Base-by-base conservation (phyloP, 139 green algal species). In the Raphidocelis subcapitata region DNA sequence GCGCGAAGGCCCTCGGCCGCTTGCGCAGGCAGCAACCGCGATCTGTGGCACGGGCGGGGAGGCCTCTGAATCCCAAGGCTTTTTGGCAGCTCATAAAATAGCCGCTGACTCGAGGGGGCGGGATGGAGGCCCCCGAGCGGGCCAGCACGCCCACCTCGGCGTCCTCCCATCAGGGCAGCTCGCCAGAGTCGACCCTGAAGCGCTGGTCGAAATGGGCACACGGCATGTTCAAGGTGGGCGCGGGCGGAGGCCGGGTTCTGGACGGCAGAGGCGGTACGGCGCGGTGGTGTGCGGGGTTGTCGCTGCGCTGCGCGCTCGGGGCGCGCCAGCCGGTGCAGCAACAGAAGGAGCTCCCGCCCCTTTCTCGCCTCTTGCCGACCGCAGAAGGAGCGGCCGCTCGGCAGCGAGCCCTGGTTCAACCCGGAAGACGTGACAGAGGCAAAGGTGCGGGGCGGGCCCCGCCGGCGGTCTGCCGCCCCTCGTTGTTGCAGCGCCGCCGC, bases 321-420 rank as follows among this genome's bases (percentile, higher is more conserved):
- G 4, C 20, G 29, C 12, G 24, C 23, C 12, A 0, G 4, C 31
- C 31, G n/a, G 59, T 20, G 1, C 59, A 65, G 26, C 57, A 24
- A 28, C 31, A 29, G 37, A 16, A 31, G 44, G 28, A 65, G 44
- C 24, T n/a, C 60, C 31, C 1, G 21, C 31, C 1, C 4, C 24
- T 65, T 20, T 57, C 20, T n/a, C 20, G 49, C 20, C 49, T n/a
- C 18, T n/a, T 57, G 20, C 18, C 20, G 18, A 57, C 18, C 65
- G 68, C 68, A 77, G 70, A 69, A 36, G 21, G 46, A 77, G n/a
- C 69, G 64, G 70, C 70, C 70, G 16, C 61, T 77, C 31, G 70
- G 70, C 33, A 65, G 61, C 24, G 70, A 77, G 49, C 61, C 70
- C 23, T 77, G 70, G 70, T 69, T 77, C 62, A 77, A 77, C 26